Evolutionary conservation across 2,329 filamentous ascomycete species (phyloP), one percentile per base, ranked within the genome.

Genomic region (Xylariaceae sp.): DNA sequence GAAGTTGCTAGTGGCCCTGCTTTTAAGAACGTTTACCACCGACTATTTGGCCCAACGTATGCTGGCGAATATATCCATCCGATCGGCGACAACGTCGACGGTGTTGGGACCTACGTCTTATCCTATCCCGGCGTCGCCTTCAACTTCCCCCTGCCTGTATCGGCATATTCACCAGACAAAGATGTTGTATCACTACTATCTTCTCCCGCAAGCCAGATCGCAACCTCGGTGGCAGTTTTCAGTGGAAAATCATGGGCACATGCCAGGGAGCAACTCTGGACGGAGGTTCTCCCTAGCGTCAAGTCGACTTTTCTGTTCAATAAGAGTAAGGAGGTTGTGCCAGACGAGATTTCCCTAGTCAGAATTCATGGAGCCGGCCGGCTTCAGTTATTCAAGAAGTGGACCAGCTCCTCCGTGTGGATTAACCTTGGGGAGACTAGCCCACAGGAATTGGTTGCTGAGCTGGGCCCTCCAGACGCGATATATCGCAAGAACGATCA

Each of bases 41-140:
- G 89, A 49, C 77, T 96, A n/a, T 85, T 99, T 59, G 94, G 94
- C 0, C 92, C 92, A 16, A 95, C 92, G 0, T 97, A 95, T 68
- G 88, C 88, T 1, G 94, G 94, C 59, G 94, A 99, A 75, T 99
- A 92, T 66, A 80, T 96, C 36, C 80, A 86, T 8, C 83, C 89
- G 6, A 66, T 75, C 1, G 76, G 75, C 2, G 72, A 77, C 34
- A 74, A 76, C 41, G 48, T 40, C 40, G 76, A 78, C 10, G 75
- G 77, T 15, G 74, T 78, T 54, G 92, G 92, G 15, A 87, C 84
- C 19, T 99, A 97, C 67, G 85, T 96, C 32, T 76, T 99, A 32
- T 97, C 92, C 1, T 99, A 96, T 71, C 92, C 92, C 0, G 94
- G 94, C 0, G 85, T 99, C 29, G 90, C 92, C 0, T 96, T 97